A percentile compares a stretch with the other conserved stretches of the same genome.
Conservation (phyloP, 768 basidiomycete species). For the Boletus subparvulus region DNA sequence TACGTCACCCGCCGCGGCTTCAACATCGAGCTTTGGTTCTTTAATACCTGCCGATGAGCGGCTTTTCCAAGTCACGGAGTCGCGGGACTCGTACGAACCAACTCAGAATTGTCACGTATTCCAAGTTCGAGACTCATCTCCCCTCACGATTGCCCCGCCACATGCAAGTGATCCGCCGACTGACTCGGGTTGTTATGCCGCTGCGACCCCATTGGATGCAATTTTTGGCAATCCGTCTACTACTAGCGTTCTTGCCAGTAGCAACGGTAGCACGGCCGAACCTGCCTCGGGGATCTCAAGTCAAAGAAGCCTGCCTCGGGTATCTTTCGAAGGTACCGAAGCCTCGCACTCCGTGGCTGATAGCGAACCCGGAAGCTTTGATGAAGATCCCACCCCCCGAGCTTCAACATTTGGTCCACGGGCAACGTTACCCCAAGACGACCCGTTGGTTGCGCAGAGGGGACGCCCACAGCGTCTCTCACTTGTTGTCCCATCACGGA, state of each 20-base stretch:
- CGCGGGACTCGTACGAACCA: constrained; percentile 13
- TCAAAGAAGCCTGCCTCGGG: background rate
- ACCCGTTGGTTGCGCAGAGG: background rate
- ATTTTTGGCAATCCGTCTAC: constrained; percentile 9
- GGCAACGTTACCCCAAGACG: background rate
- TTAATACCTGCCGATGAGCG: constrained; percentile 27
- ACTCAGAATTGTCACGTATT: background rate
- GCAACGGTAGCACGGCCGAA: background rate
- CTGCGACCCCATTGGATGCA: constrained; percentile 1
- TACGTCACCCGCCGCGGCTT: constrained; percentile 20
- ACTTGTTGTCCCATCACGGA: constrained; percentile 15
- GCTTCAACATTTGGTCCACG: constrained; percentile 17
- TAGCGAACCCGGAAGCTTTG: constrained; percentile 4
- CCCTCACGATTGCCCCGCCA: background rate
- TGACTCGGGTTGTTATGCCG: background rate
- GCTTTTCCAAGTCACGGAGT: constrained; percentile 15
- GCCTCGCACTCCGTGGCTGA: constrained; percentile 5
- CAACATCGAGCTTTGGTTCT: constrained; percentile 33
- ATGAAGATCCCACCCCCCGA: constrained; percentile 30
- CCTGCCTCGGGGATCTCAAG: background rate
- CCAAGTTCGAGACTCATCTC: constrained; percentile 3
- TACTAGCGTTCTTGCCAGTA: constrained; percentile 1
- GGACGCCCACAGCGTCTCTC: constrained; percentile 14
- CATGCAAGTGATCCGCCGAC: background rate
- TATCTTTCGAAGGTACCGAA: constrained; percentile 4